Conservation (phyloP, 2,329 filamentous ascomycete species). For the Talaromyces sp. region DNA sequence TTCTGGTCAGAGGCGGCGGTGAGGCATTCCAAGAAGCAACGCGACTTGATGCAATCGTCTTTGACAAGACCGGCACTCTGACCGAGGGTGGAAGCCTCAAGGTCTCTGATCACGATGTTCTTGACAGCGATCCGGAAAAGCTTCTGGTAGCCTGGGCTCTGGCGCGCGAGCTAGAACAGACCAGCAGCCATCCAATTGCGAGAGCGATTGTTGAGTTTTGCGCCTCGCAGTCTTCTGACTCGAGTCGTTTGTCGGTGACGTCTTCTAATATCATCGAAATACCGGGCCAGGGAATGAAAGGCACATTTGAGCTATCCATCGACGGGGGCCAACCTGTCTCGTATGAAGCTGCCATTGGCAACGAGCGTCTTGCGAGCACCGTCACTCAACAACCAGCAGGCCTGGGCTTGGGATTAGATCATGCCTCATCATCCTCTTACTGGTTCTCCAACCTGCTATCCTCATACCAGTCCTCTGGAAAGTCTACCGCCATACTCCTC, state of each 20-base stretch:
- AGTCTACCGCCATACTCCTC: conserved; percentile 43
- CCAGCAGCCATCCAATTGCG: conserved; percentile 57
- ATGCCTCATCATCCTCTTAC: conserved; percentile 18
- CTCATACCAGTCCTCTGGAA: conserved; percentile 37
- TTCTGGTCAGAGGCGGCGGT: conserved; percentile 77
- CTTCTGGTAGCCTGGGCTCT: conserved; percentile 41
- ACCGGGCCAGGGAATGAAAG: conserved; percentile 55
- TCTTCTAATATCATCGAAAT: conserved; percentile 48
- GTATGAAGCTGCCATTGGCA: conserved; percentile 53
- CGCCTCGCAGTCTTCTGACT: conserved; percentile 16
- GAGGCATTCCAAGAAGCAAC: conserved; percentile 84
- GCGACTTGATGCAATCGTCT: conserved; percentile 71
- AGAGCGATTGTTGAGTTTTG: conserved; percentile 52
- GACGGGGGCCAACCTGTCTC: conserved; percentile 16
- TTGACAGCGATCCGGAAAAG: conserved; percentile 28
- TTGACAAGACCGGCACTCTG: conserved; percentile 84
- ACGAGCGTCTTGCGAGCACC: conserved; percentile 48
- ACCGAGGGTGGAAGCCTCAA: conserved; percentile 60
- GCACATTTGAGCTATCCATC: conserved; percentile 40
- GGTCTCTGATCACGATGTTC: conserved; percentile 49
- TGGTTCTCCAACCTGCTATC: conserved; percentile 31
- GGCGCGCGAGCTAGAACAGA: conserved; percentile 51
- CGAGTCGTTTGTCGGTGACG: conserved; percentile 18
- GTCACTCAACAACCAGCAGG: conserved; percentile 20
- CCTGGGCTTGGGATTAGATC: neutral